These are phyloP conservation scores for Sphaerulina musiva DNA, from an alignment of 2,329 filamentous ascomycete species.

Conservation along the genomic window DNA sequence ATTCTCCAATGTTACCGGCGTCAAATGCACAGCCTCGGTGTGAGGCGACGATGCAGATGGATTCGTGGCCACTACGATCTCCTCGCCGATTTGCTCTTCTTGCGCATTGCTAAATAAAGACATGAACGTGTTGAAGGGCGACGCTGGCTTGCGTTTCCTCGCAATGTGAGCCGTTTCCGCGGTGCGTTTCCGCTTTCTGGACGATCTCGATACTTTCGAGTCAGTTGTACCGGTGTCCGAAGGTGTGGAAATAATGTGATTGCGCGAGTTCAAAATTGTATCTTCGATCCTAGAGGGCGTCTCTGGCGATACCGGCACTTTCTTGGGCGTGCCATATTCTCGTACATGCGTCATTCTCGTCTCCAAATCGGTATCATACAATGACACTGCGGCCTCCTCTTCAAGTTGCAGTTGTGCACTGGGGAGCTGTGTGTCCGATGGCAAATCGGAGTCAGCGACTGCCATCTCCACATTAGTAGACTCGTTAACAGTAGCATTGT, in stretches of 20 bases:
- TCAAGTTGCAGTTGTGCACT: constrained; percentile 25
- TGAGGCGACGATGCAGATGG: neutral
- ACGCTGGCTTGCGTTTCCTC: constrained; percentile 29
- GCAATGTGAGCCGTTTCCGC: constrained; percentile 10
- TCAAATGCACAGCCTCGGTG: constrained; percentile 8
- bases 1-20: neutral
- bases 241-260: neutral
- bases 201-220: neutral
- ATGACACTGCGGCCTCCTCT: constrained; percentile 6
- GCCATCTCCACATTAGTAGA: neutral
- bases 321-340: neutral
- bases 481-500: neutral
- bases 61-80: constrained; percentile 35
- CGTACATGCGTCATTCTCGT: neutral
- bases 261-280: neutral
- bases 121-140: constrained; percentile 28
- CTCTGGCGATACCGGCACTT: constrained; percentile 3
- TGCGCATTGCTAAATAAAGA: constrained; percentile 21
- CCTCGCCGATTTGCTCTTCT: constrained; percentile 35
- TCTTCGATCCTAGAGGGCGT: constrained; percentile 9
- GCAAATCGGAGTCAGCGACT: constrained; percentile 17
- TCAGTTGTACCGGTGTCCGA: neutral
- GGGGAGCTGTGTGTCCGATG: constrained; percentile 25
- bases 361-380: neutral
- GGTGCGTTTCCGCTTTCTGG: constrained; percentile 28